These are phyloP conservation scores for Backusella psychrophila DNA, from an alignment of 192 early-diverging fungal species.

Conservation along the genomic window DNA sequence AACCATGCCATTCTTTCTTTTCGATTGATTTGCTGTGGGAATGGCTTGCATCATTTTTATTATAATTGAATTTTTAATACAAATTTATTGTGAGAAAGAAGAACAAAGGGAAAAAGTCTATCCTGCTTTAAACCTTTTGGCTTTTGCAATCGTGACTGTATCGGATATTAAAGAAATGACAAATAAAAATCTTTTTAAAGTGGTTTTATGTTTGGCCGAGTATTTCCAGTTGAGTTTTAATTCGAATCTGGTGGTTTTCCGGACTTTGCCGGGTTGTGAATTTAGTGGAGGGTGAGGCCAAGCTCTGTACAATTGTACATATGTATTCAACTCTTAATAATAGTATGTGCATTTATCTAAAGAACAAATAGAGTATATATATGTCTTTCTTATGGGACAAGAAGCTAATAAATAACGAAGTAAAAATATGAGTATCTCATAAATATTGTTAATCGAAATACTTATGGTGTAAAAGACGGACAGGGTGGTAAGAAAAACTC, in stretches of 20 bases:
- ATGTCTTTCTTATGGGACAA: too few relatives aligned
- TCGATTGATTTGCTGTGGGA: neutral
- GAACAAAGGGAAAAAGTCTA: neutral
- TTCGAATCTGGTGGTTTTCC: neutral
- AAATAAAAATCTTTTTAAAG: neutral
- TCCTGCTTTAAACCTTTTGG: neutral
- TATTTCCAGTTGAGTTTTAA: neutral
- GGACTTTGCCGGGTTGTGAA: neutral
- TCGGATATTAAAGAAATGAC: constrained; percentile 1
- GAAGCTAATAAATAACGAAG: too few relatives aligned
- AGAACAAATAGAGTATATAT: too few relatives aligned
- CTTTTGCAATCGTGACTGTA: neutral
- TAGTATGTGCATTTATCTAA: too few relatives aligned
- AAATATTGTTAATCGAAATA: too few relatives aligned
- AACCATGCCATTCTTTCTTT: neutral
- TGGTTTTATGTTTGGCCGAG: neutral
- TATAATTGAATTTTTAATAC: neutral
- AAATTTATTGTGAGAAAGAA: neutral
- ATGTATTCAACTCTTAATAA: too few relatives aligned
- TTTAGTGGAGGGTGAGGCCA: too few relatives aligned
- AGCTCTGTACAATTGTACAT: too few relatives aligned
- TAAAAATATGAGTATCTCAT: too few relatives aligned
- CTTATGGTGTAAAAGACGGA: too few relatives aligned
- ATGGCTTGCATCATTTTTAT: neutral
- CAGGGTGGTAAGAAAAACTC: too few relatives aligned